These are phyloP conservation scores for Coniochaeta sp. DNA, from an alignment of 2,329 filamentous ascomycete genomes.

Conservation along the genomic window DNA sequence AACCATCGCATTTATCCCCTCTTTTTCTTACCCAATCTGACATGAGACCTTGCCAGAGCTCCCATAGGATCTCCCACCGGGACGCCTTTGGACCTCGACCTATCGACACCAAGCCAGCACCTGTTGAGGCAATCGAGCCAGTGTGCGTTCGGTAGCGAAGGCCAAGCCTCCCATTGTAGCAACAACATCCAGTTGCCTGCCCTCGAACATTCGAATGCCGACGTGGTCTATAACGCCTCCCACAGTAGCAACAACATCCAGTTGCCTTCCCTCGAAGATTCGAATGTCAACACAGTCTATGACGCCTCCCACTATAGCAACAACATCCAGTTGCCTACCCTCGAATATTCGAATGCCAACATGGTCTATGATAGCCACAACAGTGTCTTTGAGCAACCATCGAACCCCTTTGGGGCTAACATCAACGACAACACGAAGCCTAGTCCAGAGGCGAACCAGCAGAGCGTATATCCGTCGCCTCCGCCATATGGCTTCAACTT, in stretches of 20 bases:
- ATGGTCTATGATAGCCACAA: too few relatives aligned
- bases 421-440: neutral
- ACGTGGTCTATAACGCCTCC: neutral
- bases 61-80: too few relatives aligned
- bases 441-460: neutral
- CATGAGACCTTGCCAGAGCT: neutral
- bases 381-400: neutral
- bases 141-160: neutral
- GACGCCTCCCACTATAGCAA: neutral
- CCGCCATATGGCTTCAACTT: neutral
- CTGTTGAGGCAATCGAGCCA: neutral
- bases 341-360: too few relatives aligned
- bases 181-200: neutral
- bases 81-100: neutral
- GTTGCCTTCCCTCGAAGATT: neutral
- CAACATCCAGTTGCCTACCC: too few relatives aligned
- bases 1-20: neutral
- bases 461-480: neutral
- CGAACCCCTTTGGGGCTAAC: neutral
- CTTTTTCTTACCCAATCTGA: neutral
- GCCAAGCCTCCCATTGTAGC: neutral
- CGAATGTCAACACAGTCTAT: too few relatives aligned
- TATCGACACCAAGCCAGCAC: too few relatives aligned
- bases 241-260: neutral
- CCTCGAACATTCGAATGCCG: too few relatives aligned